Evolutionary conservation across 768 basidiomycete genomes (phyloP).

Genomic region (Podaxis sp.): DNA sequence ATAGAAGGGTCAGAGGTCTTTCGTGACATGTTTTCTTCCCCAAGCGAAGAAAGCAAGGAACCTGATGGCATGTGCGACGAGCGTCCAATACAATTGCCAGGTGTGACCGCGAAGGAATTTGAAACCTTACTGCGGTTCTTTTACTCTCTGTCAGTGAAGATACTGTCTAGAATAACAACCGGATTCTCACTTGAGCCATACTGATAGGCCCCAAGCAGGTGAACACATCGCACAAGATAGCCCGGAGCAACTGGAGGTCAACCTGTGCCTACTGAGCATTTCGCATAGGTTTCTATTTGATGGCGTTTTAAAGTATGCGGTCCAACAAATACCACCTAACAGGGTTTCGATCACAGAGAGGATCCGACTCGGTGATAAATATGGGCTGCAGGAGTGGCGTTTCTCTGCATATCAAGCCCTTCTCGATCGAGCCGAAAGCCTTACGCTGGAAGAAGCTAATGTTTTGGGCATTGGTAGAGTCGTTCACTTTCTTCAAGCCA

Average conservation of each 20-base stretch:
- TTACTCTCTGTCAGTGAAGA: slow-evolving; percentile 32
- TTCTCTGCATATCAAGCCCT: slow-evolving; percentile 35
- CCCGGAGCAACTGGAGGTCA: slow-evolving; percentile 22
- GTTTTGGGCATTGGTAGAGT: slow-evolving; percentile 24
- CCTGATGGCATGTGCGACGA: slow-evolving; percentile 33
- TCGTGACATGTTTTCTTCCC: slow-evolving; percentile 34
- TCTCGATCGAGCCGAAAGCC: slow-evolving; percentile 32
- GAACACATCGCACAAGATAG: neutral
- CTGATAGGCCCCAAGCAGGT: neutral
- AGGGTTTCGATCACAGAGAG: slow-evolving; percentile 28
- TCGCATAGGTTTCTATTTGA: slow-evolving; percentile 39
- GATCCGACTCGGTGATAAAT: slow-evolving; percentile 37
- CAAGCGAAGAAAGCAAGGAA: slow-evolving; percentile 14
- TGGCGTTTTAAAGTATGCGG: slow-evolving; percentile 32
- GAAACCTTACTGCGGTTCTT: slow-evolving; percentile 38
- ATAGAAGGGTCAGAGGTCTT: slow-evolving; percentile 40
- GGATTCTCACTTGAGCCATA: too few relatives aligned
- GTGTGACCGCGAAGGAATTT: slow-evolving; percentile 34
- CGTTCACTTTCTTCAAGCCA: neutral
- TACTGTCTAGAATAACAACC: neutral
- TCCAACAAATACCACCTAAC: slow-evolving; percentile 22
- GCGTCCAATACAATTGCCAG: slow-evolving; percentile 31
- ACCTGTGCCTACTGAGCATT: slow-evolving; percentile 39
- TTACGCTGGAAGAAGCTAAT: slow-evolving; percentile 28
- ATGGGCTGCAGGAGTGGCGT: slow-evolving; percentile 39